Percentiles rank a stretch among this genome's conserved stretches.
Evolutionary conservation across 2,329 filamentous ascomycete species (phyloP).

Genomic region (Xylaria sp.): DNA sequence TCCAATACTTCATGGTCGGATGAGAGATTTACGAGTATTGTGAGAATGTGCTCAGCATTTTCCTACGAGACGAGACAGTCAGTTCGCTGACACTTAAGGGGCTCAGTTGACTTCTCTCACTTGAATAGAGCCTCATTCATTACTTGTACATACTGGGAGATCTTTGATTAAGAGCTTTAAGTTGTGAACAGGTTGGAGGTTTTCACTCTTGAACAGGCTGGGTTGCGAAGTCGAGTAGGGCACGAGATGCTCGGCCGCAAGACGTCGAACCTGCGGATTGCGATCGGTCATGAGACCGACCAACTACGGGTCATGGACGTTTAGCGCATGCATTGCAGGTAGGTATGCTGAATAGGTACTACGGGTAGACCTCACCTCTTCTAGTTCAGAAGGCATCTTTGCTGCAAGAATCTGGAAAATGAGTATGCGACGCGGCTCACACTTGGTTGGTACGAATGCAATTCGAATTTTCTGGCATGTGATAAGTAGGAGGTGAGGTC

Average conservation of each 20-base stretch:
- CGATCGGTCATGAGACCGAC: slow-evolving; percentile 91
- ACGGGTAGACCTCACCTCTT: slow-evolving; percentile 52
- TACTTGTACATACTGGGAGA: slow-evolving; percentile 58
- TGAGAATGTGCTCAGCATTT: slow-evolving; percentile 89
- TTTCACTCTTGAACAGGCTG: slow-evolving; percentile 74
- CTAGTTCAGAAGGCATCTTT: slow-evolving; percentile 68
- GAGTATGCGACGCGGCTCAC: not conserved
- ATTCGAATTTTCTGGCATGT: not conserved
- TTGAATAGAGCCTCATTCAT: not conserved
- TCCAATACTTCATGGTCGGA: slow-evolving; percentile 71
- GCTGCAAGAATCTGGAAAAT: not conserved
- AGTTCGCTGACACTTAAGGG: not conserved
- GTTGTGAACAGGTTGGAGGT: slow-evolving; percentile 74
- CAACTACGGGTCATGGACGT: slow-evolving; percentile 49
- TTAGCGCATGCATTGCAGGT: slow-evolving; percentile 5
- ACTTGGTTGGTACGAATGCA: not conserved
- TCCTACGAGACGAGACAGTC: slow-evolving; percentile 44
- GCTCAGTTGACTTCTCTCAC: not conserved
- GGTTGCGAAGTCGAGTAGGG: slow-evolving; percentile 72
- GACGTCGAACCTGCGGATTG: slow-evolving; percentile 82
- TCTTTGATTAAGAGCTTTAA: slow-evolving; percentile 83
- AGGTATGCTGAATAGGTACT: not conserved
- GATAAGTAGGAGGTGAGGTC: not conserved
- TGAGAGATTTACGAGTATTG: slow-evolving; percentile 81
- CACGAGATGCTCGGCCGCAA: slow-evolving; percentile 80